Evolutionary conservation across 2,329 filamentous ascomycete genomes (phyloP), one percentile per base, ranked within the genome.

Genomic region (Claviceps sp.): DNA sequence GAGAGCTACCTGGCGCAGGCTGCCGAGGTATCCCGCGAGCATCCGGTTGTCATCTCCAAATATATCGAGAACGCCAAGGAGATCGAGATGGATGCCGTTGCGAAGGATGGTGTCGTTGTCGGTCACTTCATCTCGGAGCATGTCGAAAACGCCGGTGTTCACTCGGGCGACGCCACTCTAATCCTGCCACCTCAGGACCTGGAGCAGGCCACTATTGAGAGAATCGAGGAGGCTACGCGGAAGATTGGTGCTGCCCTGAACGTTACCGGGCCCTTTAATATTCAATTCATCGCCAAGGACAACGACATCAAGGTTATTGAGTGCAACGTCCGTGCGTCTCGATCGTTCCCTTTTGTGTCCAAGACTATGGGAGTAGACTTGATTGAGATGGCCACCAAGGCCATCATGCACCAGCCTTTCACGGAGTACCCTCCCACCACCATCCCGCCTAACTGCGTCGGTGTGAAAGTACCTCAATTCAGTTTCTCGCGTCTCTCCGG

Each of bases 291-390:
- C 62, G 93, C 93, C 62, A 97, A 97, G 74, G 90, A 97, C 68
- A 97, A 97, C 67, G 91, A 97, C 59, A 97, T 98, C 76, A 97
- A 97, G 76, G 93, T 98, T 59, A 98, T 98, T 58, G 93, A 98
- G 72, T 97, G 93, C 72, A 98, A 98, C 63, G 93, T 97, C 55
- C 85, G 93, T 57, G 93, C 93, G 16, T 96, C 93, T 46, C 81
- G 93, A 58, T 97, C 91, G 0, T 96, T 96, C 77, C 93, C 93
- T 55, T 98, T 98, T 65, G 90, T 97, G 16, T 96, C 90, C 58
- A 98, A 98, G 76, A 88, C 95, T 59, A 97, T 95, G 88, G 90
- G 90, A 50, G 87, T 96, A 50, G 91, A 98, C 65, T 77, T 98
- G 56, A 96, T 98, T 58, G 91, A 96, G 74, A 89, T 98, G 88